These are phyloP conservation scores for Inonotus obliquus DNA, from an alignment of 1,284 basidiomycete species.

Conservation along the genomic window DNA sequence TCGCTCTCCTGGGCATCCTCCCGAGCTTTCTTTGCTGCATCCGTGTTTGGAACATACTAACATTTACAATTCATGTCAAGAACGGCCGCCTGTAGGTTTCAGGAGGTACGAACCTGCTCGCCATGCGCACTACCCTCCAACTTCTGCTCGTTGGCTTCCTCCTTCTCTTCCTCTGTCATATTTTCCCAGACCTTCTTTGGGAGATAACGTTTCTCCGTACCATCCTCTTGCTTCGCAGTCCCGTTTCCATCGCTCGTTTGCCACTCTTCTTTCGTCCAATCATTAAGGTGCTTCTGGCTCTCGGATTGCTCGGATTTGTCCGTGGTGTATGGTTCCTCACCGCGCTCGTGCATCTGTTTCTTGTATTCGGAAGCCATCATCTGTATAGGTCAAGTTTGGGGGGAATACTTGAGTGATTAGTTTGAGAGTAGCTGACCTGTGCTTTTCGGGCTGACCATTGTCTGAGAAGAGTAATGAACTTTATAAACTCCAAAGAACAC, in stretches of 20 bases:
- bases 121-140: conserved; percentile 13
- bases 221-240: conserved; percentile 15
- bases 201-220: conserved; percentile 15
- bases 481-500: background rate
- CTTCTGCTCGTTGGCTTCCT: conserved; percentile 13
- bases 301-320: conserved; percentile 17
- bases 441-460: conserved; percentile 20
- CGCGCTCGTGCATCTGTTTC: conserved; percentile 16
- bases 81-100: background rate
- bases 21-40: conserved; percentile 11
- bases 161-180: conserved; percentile 18
- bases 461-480: background rate
- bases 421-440: conserved; percentile 7
- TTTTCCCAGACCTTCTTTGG: conserved; percentile 19
- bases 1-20: conserved; percentile 3
- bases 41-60: conserved; percentile 16
- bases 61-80: background rate
- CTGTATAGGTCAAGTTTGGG: background rate
- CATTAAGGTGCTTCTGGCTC: conserved; percentile 14
- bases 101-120: conserved; percentile 5
- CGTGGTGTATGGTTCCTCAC: conserved; percentile 18
- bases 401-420: background rate
- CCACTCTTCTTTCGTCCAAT: conserved; percentile 18
- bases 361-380: conserved; percentile 19
- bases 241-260: conserved; percentile 16